A percentile compares a stretch with the other conserved stretches of the same genome.
Evolutionary conservation across 139 green algal species (phyloP).

Genomic region (Volvox reticuliferus): DNA sequence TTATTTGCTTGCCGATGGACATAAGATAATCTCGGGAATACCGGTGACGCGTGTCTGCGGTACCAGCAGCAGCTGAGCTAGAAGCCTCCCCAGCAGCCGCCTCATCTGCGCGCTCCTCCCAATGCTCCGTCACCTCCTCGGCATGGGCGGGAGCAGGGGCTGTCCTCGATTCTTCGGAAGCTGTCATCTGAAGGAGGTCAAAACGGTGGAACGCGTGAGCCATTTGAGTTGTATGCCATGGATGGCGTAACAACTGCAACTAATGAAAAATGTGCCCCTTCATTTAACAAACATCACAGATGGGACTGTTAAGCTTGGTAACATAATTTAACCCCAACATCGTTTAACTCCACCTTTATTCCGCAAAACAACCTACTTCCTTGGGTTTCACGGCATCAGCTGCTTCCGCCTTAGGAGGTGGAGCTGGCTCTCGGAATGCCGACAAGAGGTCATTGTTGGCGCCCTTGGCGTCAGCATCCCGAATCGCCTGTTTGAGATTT

Average conservation of each 20-base stretch:
- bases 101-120: slow-evolving; percentile 45
- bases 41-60: not conserved
- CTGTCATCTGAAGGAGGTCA: not conserved
- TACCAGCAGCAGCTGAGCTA: not conserved
- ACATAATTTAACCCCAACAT: too few relatives aligned
- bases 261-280: too few relatives aligned
- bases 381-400: slow-evolving; percentile 1
- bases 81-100: not conserved
- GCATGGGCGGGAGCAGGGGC: not conserved
- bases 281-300: too few relatives aligned
- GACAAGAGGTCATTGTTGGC: slow-evolving; percentile 39
- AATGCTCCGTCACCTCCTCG: slow-evolving; percentile 42
- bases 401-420: not conserved
- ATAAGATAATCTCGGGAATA: slow-evolving; percentile 39
- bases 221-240: too few relatives aligned
- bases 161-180: not conserved
- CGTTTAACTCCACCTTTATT: too few relatives aligned
- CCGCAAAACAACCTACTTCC: not conserved
- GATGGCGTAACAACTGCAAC: too few relatives aligned
- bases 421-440: slow-evolving; percentile 34
- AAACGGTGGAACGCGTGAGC: not conserved
- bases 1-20: not conserved
- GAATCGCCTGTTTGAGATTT: slow-evolving; percentile 30
- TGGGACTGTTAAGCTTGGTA: too few relatives aligned
- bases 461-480: slow-evolving; percentile 47